Evolutionary conservation across 345 rosid species (phyloP).

Genomic region (Lenwebbia sp.): DNA sequence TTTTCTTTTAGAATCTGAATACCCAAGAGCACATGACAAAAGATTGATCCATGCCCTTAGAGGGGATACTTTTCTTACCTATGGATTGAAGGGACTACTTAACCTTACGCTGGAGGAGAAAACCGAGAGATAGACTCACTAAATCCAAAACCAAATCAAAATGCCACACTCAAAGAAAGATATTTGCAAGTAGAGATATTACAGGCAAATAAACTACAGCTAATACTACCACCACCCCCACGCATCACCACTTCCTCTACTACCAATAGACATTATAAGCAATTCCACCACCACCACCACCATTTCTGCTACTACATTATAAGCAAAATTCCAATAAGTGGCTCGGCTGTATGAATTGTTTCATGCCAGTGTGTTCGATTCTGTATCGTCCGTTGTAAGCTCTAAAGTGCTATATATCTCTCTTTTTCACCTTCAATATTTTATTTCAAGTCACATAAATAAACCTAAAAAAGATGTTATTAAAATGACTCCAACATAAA

Average conservation of each 20-base stretch:
- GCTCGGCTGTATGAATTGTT: neutral
- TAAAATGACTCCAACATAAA: neutral
- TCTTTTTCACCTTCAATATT: neutral
- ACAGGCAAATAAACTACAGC: neutral
- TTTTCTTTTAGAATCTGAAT: neutral
- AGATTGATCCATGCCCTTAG: neutral
- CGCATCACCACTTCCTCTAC: neutral
- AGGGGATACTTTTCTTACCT: neutral
- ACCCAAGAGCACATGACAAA: neutral
- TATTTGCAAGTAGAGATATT: neutral
- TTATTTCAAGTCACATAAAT: neutral
- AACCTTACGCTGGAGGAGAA: neutral
- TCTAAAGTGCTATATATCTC: neutral
- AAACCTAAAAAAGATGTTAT: neutral
- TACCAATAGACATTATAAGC: neutral
- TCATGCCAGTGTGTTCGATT: neutral
- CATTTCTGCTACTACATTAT: neutral
- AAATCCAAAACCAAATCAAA: neutral
- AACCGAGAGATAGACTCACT: neutral
- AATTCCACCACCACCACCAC: neutral
- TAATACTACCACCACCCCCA: neutral
- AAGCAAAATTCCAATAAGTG: neutral
- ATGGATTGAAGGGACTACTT: neutral
- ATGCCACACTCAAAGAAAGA: neutral
- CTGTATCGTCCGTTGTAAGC: neutral